Conservation (phyloP, 805 yeast genomes). For the Kuraishia hungarica region DNA sequence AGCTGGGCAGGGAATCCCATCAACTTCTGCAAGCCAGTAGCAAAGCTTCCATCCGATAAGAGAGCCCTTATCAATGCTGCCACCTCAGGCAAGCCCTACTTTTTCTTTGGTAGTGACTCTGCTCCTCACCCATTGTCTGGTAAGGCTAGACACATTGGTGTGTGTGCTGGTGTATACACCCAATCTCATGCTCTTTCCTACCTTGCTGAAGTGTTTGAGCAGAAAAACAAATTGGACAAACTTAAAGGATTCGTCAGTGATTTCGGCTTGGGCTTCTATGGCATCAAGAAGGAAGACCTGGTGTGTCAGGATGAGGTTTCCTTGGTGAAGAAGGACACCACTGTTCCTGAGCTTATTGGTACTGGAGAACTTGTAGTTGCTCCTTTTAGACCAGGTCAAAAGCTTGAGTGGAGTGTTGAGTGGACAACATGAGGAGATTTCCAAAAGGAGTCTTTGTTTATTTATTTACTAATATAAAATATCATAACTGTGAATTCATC, state of each 20-base stretch:
- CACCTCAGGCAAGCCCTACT: slow-evolving; percentile 82
- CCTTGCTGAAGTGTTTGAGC: slow-evolving; percentile 79
- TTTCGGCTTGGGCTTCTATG: slow-evolving; percentile 67
- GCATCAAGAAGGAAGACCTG: slow-evolving; percentile 34
- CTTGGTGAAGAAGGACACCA: slow-evolving; percentile 43
- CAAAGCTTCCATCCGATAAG: slow-evolving; percentile 82
- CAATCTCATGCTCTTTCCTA: slow-evolving; percentile 78
- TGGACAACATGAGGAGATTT: too few relatives aligned
- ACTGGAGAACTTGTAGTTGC: slow-evolving; percentile 48
- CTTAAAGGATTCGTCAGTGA: slow-evolving; percentile 70
- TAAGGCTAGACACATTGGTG: slow-evolving; percentile 71
- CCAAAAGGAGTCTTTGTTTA: not conserved
- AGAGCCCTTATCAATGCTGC: slow-evolving; percentile 82
- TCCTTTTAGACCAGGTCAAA: slow-evolving; percentile 82
- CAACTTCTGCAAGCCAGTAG: slow-evolving; percentile 96
- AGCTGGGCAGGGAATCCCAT: slow-evolving; percentile 96
- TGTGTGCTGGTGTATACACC: slow-evolving; percentile 97
- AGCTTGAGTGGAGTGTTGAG: slow-evolving; percentile 61
- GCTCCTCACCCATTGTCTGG: slow-evolving; percentile 91
- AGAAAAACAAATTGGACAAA: slow-evolving; percentile 50
- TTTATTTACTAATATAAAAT: not conserved
- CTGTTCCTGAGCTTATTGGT: slow-evolving; percentile 52
- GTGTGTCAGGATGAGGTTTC: slow-evolving; percentile 39
- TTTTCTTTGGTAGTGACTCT: slow-evolving; percentile 95
- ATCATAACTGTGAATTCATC: too few relatives aligned